Base-by-base conservation (phyloP, 306 rosid genomes). In the Fragaria nilgerrensis region DNA sequence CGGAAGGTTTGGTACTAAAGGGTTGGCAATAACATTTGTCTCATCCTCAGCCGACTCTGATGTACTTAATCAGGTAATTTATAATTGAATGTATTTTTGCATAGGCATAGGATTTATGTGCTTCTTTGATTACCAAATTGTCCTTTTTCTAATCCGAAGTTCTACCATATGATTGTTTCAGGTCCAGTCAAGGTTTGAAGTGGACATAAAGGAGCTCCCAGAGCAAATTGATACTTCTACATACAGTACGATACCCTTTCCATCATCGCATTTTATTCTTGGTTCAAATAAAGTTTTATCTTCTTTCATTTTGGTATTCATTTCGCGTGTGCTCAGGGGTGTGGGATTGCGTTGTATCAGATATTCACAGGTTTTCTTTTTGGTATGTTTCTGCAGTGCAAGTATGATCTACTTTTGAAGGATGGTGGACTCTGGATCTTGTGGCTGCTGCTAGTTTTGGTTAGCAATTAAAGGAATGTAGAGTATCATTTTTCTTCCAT, bases 131-230 rank as follows among this genome's bases (percentile, higher is more conserved):
- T 23, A 58, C 8, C 20, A 1, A 34, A 64, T 19, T 70, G 10
- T 29, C 41, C 20, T 13, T 25, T 61, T 23, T 27, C n/a, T 62
- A 27, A 62, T 32, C 8, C 11, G 1, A 12, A 12, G n/a, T 29
- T 62, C 4, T 50, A 29, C 22, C 22, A 25, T 47, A 36, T 22
- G 61, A 43, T 19, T 70, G 75, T 70, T 56, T 74, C 92, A 94
- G 98, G 98, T 94, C 65, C 98, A 94, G 37, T 89, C 90, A 75
- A 94, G 98, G 95, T 94, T 94, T 83, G 98, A 94, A 84, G 97
- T 92, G 69, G 98, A 94, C 81, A 94, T 94, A 79, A 92, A 94
- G 83, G 97, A 90, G 88, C 95, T 94, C 53, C 98, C 98, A 22
- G 98, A 94, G 88, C 96, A 94, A 88, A 94, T 94, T 67, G 98